phyloP scores from a whole-genome alignment of 352 stramenopile genomes.

The Phytopythium helicoides region DNA sequence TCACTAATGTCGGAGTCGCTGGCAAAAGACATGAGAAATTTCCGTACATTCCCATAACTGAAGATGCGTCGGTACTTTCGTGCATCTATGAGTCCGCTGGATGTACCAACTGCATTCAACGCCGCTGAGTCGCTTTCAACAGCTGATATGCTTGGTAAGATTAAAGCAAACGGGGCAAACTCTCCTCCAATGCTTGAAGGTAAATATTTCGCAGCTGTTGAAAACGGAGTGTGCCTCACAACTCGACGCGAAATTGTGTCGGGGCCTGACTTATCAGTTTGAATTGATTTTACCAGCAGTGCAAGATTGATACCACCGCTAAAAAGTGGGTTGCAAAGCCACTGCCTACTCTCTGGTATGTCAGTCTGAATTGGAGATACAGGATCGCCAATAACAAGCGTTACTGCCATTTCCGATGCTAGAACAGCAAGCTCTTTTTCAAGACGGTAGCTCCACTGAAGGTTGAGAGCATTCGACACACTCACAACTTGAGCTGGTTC shows the following conservation, averaged over 20 bases:
- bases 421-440: slow-evolving; percentile 67
- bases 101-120: not conserved
- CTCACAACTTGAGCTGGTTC: slow-evolving; percentile 9
- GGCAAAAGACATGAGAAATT: slow-evolving; percentile 18
- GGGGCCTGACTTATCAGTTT: not conserved
- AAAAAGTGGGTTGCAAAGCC: slow-evolving; percentile 28
- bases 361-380: slow-evolving; percentile 10
- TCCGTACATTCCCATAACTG: slow-evolving; percentile 5
- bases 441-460: slow-evolving; percentile 57
- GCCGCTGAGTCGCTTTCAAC: not conserved
- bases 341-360: not conserved
- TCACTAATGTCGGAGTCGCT: not conserved
- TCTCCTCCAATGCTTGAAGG: slow-evolving; percentile 4
- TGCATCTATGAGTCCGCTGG: not conserved
- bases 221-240: slow-evolving; percentile 33
- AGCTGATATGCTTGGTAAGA: slow-evolving; percentile 19
- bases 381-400: slow-evolving; percentile 41
- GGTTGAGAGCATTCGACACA: slow-evolving; percentile 23
- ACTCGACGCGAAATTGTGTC: slow-evolving; percentile 7
- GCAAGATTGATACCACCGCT: slow-evolving; percentile 20
- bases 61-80: slow-evolving; percentile 28
- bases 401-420: slow-evolving; percentile 49
- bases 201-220: not conserved
- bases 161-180: slow-evolving; percentile 27
- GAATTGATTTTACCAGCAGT: slow-evolving; percentile 14